Conservation (phyloP, 1,139 yeast species). For the Sporopachydermia cereana region DNA sequence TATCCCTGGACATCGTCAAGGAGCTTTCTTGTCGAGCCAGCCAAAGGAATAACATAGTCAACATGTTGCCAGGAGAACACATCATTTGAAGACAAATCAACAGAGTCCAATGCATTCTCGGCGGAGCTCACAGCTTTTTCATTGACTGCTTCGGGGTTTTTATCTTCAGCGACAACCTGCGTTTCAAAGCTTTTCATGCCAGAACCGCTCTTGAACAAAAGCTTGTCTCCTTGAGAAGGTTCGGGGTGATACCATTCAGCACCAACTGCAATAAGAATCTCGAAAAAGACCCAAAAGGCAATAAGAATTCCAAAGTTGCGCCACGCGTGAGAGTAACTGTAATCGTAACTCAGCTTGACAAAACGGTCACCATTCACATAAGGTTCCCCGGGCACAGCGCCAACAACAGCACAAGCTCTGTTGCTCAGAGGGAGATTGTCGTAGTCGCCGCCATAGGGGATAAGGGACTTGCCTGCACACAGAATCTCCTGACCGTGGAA, state of each 20-base stretch:
- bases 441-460: constrained; percentile 28
- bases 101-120: not conserved
- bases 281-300: constrained; percentile 25
- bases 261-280: constrained; percentile 22
- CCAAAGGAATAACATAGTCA: constrained; percentile 30
- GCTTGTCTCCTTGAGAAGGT: constrained; percentile 28
- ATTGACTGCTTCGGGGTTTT: not conserved
- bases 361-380: constrained; percentile 33
- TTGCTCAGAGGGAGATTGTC: constrained; percentile 22
- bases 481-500: constrained; percentile 29
- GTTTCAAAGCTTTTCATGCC: not conserved
- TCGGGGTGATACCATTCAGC: constrained; percentile 27
- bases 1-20: constrained; percentile 39
- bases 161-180: not conserved
- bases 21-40: constrained; percentile 24
- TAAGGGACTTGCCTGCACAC: constrained; percentile 20
- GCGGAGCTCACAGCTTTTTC: not conserved
- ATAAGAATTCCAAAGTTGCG: constrained; percentile 27
- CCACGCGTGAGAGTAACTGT: constrained; percentile 26
- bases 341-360: constrained; percentile 24
- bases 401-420: constrained; percentile 31
- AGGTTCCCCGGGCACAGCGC: constrained; percentile 28
- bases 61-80: constrained; percentile 35
- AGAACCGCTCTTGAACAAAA: constrained; percentile 21
- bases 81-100: constrained; percentile 17